Percentiles rank a stretch among this genome's conserved stretches.
Evolutionary conservation across 176 grass and related monocot genomes (phyloP).

Genomic region (Ananas comosus): DNA sequence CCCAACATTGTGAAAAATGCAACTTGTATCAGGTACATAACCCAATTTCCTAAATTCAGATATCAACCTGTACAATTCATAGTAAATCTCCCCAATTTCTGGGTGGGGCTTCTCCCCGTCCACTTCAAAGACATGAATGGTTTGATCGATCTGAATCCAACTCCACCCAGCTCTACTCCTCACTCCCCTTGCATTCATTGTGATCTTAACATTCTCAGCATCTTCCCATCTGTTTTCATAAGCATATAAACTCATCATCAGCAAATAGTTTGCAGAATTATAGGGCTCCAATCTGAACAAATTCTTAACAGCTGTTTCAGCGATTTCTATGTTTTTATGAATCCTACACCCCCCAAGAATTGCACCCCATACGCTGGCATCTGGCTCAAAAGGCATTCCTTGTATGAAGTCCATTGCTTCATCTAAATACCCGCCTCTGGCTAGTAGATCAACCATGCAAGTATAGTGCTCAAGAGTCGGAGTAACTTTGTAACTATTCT

Average conservation of each 20-base stretch:
- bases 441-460: slow-evolving; percentile 86
- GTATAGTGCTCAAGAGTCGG: slow-evolving; percentile 59
- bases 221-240: slow-evolving; percentile 55
- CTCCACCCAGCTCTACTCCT: slow-evolving; percentile 50
- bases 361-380: slow-evolving; percentile 58
- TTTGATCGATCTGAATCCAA: slow-evolving; percentile 54
- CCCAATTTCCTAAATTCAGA: slow-evolving; percentile 43
- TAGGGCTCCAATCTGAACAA: slow-evolving; percentile 62
- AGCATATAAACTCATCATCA: slow-evolving; percentile 74
- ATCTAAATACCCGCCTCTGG: slow-evolving; percentile 64
- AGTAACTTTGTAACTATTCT: slow-evolving; percentile 36
- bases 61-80: slow-evolving; percentile 30
- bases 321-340: slow-evolving; percentile 53
- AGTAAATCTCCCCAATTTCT: slow-evolving; percentile 55
- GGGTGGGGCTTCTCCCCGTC: slow-evolving; percentile 38
- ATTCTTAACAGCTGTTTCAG: slow-evolving; percentile 47
- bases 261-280: slow-evolving; percentile 73
- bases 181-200: slow-evolving; percentile 54
- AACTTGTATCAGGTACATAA: slow-evolving; percentile 58
- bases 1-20: slow-evolving; percentile 45
- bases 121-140: slow-evolving; percentile 58
- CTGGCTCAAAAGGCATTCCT: slow-evolving; percentile 36
- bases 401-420: slow-evolving; percentile 68
- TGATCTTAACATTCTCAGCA: slow-evolving; percentile 62
- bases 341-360: slow-evolving; percentile 49